Percentiles rank a stretch among this genome's conserved stretches.
phyloP scores from a whole-genome alignment of 2,329 filamentous ascomycete species.

The Trichoderma afroharzianum region DNA sequence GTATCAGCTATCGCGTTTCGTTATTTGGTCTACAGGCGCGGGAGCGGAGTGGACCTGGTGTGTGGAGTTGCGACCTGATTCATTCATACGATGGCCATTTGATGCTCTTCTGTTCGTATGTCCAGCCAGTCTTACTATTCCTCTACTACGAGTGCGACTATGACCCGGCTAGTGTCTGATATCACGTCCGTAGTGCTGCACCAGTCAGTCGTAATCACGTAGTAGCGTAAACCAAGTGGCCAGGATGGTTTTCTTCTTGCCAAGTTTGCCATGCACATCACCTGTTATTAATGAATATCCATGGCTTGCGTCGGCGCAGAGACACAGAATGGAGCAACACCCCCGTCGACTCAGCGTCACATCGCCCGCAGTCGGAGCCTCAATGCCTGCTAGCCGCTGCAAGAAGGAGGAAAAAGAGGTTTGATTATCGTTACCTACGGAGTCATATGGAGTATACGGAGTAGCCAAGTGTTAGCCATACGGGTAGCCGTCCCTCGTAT shows the following conservation, averaged over 20 bases:
- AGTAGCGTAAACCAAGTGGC: not conserved
- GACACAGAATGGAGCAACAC: slow-evolving; percentile 2
- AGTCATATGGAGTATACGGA: not conserved
- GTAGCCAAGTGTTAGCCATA: not conserved
- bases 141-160: not conserved
- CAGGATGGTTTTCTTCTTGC: not conserved
- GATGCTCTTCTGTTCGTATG: not conserved
- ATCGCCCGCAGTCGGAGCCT: slow-evolving; percentile 8
- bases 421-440: not conserved
- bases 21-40: not conserved
- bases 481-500: not conserved
- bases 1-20: not conserved
- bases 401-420: not conserved
- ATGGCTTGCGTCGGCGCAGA: slow-evolving; percentile 12
- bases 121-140: not conserved
- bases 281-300: not conserved
- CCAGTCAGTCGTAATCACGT: not conserved
- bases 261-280: not conserved
- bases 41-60: slow-evolving; percentile 1
- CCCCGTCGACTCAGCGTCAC: slow-evolving; percentile 2
- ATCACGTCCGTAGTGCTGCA: not conserved
- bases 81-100: not conserved
- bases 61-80: not conserved
- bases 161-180: not conserved
- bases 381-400: not conserved